phyloP scores from a whole-genome alignment of 768 basidiomycete genomes.

The Lepiota subincarnata region DNA sequence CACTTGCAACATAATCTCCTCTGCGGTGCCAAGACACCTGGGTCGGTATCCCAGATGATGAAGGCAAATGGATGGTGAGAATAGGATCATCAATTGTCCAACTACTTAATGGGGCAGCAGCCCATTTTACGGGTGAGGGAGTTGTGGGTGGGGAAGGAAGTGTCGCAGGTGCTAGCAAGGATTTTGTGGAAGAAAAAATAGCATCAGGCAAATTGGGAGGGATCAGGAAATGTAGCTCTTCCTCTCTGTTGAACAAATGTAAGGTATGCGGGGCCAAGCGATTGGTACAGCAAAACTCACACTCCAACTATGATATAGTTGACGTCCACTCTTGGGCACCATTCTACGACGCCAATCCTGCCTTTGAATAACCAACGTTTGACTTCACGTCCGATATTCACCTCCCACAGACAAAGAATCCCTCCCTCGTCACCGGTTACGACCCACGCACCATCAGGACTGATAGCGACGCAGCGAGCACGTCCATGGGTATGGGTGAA shows the following conservation, averaged over 20 bases:
- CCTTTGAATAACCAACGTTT: conserved; percentile 80
- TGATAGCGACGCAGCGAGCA: conserved; percentile 71
- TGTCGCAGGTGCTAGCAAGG: conserved; percentile 57
- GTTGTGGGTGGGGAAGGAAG: conserved; percentile 53
- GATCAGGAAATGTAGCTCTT: conserved; percentile 71
- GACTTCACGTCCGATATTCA: conserved; percentile 82
- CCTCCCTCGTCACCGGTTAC: conserved; percentile 91
- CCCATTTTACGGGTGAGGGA: conserved; percentile 72
- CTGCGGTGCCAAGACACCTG: conserved; percentile 90
- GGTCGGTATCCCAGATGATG: conserved; percentile 65
- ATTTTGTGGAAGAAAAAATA: conserved; percentile 54
- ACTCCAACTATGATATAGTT: conserved; percentile 74
- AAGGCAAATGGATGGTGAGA: conserved; percentile 58
- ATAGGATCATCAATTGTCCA: conserved; percentile 53
- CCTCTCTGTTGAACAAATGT: conserved; percentile 54
- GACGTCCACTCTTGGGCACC: conserved; percentile 88
- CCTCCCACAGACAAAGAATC: conserved; percentile 86
- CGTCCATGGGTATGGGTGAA: conserved; percentile 66
- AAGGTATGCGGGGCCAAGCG: conserved; percentile 8
- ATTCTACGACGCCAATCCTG: conserved; percentile 82
- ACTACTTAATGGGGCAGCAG: conserved; percentile 38
- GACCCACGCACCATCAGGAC: conserved; percentile 89
- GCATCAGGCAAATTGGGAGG: conserved; percentile 72
- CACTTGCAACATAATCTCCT: conserved; percentile 94
- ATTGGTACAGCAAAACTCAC: conserved; percentile 45